phyloP scores from a whole-genome alignment of 2,329 filamentous ascomycete species.

The Colletotrichum viniferum region DNA sequence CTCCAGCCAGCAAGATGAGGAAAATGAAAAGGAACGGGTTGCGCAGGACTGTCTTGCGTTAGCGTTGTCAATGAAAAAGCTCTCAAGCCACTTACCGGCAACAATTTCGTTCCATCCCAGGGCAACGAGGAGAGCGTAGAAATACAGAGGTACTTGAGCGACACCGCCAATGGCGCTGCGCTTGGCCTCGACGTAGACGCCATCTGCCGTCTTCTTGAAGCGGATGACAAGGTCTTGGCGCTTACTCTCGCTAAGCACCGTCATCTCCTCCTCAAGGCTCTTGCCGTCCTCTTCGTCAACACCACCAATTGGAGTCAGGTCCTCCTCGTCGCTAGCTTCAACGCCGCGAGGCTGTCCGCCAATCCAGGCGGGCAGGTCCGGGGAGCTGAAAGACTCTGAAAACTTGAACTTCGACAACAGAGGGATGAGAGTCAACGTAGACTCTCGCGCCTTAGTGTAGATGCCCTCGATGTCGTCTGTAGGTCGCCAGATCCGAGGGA shows the following conservation, averaged over 20 bases:
- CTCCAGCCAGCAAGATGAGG: slow-evolving; percentile 76
- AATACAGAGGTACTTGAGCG: slow-evolving; percentile 91
- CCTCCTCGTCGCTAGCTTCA: slow-evolving; percentile 86
- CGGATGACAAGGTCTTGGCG: slow-evolving; percentile 88
- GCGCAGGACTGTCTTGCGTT: slow-evolving; percentile 71
- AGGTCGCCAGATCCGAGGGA: slow-evolving; percentile 95
- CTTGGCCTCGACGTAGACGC: slow-evolving; percentile 98
- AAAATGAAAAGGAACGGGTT: slow-evolving; percentile 94
- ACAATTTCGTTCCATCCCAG: slow-evolving; percentile 99
- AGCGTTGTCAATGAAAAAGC: not conserved
- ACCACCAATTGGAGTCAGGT: slow-evolving; percentile 85
- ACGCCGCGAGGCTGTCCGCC: slow-evolving; percentile 76
- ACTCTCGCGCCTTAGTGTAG: slow-evolving; percentile 91
- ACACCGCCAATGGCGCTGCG: slow-evolving; percentile 94
- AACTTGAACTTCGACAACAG: slow-evolving; percentile 86
- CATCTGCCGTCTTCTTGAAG: slow-evolving; percentile 98
- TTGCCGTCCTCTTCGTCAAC: slow-evolving; percentile 95
- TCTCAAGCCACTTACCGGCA: slow-evolving; percentile 69
- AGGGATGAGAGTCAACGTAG: slow-evolving; percentile 88
- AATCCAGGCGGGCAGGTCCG: slow-evolving; percentile 85
- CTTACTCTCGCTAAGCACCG: slow-evolving; percentile 87
- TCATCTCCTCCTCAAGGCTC: slow-evolving; percentile 95
- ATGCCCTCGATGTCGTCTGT: slow-evolving; percentile 96
- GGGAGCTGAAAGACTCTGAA: slow-evolving; percentile 73
- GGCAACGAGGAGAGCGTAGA: slow-evolving; percentile 86